These are phyloP conservation scores for Thelonectria discophora DNA, from an alignment of 2,329 filamentous ascomycete species.

Conservation along the genomic window DNA sequence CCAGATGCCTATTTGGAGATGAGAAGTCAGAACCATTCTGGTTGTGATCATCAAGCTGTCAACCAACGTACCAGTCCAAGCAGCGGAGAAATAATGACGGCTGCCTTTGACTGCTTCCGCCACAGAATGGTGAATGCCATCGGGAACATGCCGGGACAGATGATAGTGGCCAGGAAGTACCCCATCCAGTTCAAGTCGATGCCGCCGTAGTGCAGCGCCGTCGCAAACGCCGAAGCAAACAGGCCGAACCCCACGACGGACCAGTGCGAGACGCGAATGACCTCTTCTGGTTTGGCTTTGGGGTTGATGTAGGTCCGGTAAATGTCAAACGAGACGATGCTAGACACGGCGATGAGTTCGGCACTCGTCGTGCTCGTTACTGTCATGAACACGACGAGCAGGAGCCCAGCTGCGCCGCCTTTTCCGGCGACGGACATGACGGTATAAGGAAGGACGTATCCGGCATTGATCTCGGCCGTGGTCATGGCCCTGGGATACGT, in stretches of 20 bases:
- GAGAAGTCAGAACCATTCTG: neutral
- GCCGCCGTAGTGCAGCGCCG: slow-evolving; percentile 19
- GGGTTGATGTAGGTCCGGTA: slow-evolving; percentile 87
- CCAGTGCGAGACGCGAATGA: slow-evolving; percentile 47
- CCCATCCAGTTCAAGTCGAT: slow-evolving; percentile 25
- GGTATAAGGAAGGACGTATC: slow-evolving; percentile 81
- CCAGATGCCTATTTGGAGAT: slow-evolving; percentile 14
- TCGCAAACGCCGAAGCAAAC: slow-evolving; percentile 19
- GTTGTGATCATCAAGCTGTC: too few relatives aligned
- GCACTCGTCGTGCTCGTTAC: slow-evolving; percentile 75
- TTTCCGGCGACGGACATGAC: slow-evolving; percentile 80
- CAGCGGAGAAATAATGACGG: slow-evolving; percentile 17
- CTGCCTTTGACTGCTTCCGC: slow-evolving; percentile 21
- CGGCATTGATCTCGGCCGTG: slow-evolving; percentile 75
- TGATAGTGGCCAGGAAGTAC: slow-evolving; percentile 18
- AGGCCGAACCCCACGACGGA: slow-evolving; percentile 18
- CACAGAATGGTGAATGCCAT: slow-evolving; percentile 22
- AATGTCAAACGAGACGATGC: slow-evolving; percentile 82
- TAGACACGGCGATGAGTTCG: slow-evolving; percentile 79
- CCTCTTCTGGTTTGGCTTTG: slow-evolving; percentile 70
- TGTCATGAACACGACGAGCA: slow-evolving; percentile 86
- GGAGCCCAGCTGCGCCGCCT: slow-evolving; percentile 77
- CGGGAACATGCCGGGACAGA: slow-evolving; percentile 21
- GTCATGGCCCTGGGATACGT: slow-evolving; percentile 75
- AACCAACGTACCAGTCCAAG: slow-evolving; percentile 13